Conservation (phyloP, 1,284 basidiomycete species). For the Naganishia sp. region DNA sequence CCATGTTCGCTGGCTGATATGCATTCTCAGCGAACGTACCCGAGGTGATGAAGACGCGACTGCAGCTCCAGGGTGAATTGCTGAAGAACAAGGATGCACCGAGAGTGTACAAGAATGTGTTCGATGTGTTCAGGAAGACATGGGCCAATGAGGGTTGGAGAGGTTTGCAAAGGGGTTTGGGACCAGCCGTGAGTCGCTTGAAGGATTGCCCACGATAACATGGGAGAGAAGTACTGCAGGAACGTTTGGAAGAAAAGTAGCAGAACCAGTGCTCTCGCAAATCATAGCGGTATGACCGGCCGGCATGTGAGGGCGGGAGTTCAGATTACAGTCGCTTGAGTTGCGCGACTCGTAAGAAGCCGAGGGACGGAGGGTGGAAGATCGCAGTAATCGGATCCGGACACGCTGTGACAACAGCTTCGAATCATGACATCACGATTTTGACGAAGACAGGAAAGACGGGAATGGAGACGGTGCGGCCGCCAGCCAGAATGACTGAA, state of each 20-base stretch:
- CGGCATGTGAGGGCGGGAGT: too few relatives aligned
- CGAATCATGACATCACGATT: too few relatives aligned
- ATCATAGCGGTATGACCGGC: too few relatives aligned
- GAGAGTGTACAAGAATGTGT: conserved; percentile 82
- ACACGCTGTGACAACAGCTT: too few relatives aligned
- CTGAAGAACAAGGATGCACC: conserved; percentile 66
- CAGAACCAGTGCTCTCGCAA: too few relatives aligned
- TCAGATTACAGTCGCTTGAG: too few relatives aligned
- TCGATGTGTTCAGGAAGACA: conserved; percentile 87
- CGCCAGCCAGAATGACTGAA: too few relatives aligned
- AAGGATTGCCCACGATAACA: background rate
- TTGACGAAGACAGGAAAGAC: too few relatives aligned
- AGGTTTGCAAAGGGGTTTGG: conserved; percentile 86
- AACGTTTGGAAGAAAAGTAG: background rate
- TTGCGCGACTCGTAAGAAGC: too few relatives aligned
- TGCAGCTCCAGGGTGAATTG: conserved; percentile 92
- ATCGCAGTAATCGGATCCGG: too few relatives aligned
- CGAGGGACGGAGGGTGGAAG: too few relatives aligned
- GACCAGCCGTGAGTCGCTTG: conserved; percentile 71
- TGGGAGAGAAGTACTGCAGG: background rate
- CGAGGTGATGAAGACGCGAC: conserved; percentile 89
- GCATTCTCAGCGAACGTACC: conserved; percentile 56
- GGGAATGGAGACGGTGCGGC: too few relatives aligned
- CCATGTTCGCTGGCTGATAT: background rate
- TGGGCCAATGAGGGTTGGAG: conserved; percentile 86